Evolutionary conservation across 352 stramenopile species (phyloP).

Genomic region (Thraustochytrium sp.): DNA sequence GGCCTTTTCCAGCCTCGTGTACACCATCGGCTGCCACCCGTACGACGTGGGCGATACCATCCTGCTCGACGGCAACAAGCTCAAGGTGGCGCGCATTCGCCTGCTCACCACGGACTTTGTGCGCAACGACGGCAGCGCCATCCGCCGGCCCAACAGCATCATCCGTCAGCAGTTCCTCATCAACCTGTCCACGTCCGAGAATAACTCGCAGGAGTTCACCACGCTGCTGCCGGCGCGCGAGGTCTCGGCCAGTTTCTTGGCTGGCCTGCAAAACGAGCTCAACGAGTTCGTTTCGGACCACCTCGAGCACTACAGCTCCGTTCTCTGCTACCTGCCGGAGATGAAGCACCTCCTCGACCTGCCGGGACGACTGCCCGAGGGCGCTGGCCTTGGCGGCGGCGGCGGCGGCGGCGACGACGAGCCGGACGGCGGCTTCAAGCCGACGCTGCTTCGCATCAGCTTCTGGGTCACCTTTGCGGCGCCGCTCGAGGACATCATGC

Average conservation of each 20-base stretch:
- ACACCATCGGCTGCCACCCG: conserved; percentile 14
- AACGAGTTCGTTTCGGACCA: background rate
- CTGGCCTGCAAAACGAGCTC: background rate
- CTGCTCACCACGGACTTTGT: conserved; percentile 2
- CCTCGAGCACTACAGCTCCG: background rate
- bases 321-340: background rate
- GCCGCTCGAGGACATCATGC: background rate
- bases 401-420: too few relatives aligned
- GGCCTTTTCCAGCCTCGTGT: conserved; percentile 30
- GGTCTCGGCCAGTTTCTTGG: background rate
- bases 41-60: conserved; percentile 19
- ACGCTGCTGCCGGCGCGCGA: background rate
- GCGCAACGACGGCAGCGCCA: background rate
- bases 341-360: background rate
- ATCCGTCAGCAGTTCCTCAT: background rate
- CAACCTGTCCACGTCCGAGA: background rate
- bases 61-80: background rate
- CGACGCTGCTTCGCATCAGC: background rate
- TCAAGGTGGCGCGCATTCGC: background rate
- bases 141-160: background rate
- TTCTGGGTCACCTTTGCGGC: background rate
- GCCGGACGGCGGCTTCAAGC: too few relatives aligned
- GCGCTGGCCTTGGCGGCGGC: too few relatives aligned
- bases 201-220: background rate
- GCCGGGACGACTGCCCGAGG: background rate